Evolutionary conservation across 2,329 filamentous ascomycete species (phyloP), one percentile per base, ranked within the genome.

Genomic region (Phyllosticta capitalensis): DNA sequence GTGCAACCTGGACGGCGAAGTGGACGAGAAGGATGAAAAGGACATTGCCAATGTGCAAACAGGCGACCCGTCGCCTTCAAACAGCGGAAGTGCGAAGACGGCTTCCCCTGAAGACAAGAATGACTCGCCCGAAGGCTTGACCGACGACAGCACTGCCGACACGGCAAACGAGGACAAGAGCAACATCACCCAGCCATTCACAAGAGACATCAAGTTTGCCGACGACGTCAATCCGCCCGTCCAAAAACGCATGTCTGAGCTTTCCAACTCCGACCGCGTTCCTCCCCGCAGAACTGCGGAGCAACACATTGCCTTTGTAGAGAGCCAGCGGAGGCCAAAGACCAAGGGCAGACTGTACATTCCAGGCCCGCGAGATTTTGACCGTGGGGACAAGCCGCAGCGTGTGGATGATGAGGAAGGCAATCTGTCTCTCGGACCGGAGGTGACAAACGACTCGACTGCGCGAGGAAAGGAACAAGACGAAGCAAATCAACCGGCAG

Each of bases 331-430:
- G 45, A 87, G 89, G 59, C 79, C 79, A 1, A 84, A 85, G 63
- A 86, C 88, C 59, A 86, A 84, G 57, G 85, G 86, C 33, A 84
- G 91, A 0, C 76, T 97, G 51, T 87, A 90, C 49, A 97, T 99
- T 66, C 94, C 94, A 0, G 92, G 92, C 20, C 94, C 94, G 0
- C 81, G 92, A 66, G 94, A 97, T 68, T 92, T 88, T 54, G 94
- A 99, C 66, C 83, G 84, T 55, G 94, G 92, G 24, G 81, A 90
- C 62, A 78, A 85, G 9, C 92, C 92, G 3, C 75, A 85, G 65
- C 75, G 79, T 20, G 69, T 89, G 14, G 77, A 79, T 9, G 76
- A 78, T 38, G 72, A 76, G 5, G 75, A 77, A 30, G 69, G 70
- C 20, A 68, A 73, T 28, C 66, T 67, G 22, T 19, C 52, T 17